A percentile compares a stretch with the other conserved stretches of the same genome.
These are phyloP conservation scores for Bonia amplexicaulis DNA, from an alignment of 176 grass and related monocot genomes.

Conservation along the genomic window DNA sequence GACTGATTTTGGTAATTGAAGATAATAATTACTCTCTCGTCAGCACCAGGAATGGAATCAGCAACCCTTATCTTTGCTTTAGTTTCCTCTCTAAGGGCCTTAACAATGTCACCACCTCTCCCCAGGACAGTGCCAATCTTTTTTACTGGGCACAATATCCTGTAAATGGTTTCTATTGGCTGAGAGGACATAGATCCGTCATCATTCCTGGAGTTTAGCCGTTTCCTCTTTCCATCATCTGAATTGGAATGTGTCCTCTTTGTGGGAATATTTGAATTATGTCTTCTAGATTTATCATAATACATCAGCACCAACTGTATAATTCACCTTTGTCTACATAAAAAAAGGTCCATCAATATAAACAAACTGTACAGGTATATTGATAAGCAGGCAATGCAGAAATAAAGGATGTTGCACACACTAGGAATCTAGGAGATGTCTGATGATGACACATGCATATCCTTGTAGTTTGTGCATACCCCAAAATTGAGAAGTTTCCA, in stretches of 20 bases:
- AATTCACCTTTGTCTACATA: conserved; percentile 20
- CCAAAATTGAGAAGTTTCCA: conserved; percentile 11
- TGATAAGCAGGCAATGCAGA: background rate
- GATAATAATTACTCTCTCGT: conserved; percentile 88
- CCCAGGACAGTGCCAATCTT: conserved; percentile 91
- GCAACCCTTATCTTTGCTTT: conserved; percentile 96
- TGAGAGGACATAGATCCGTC: conserved; percentile 42
- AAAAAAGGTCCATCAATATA: conserved; percentile 14
- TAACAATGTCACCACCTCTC: conserved; percentile 84
- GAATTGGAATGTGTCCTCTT: conserved; percentile 38
- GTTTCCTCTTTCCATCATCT: conserved; percentile 74
- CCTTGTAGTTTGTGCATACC: background rate
- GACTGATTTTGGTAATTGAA: conserved; percentile 56
- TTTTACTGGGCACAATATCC: conserved; percentile 86
- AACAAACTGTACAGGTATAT: conserved; percentile 15
- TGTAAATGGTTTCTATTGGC: conserved; percentile 81
- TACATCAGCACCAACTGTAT: conserved; percentile 26
- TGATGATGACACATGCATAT: background rate
- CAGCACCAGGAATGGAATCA: conserved; percentile 87
- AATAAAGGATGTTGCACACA: background rate
- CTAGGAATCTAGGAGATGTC: background rate
- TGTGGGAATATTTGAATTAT: conserved; percentile 26
- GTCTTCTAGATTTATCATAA: conserved; percentile 39
- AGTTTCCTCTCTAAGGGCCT: conserved; percentile 77
- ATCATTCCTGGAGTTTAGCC: conserved; percentile 48